Conservation (phyloP, 1,284 basidiomycete genomes). For the Cutaneotrichosporon cutaneum region DNA sequence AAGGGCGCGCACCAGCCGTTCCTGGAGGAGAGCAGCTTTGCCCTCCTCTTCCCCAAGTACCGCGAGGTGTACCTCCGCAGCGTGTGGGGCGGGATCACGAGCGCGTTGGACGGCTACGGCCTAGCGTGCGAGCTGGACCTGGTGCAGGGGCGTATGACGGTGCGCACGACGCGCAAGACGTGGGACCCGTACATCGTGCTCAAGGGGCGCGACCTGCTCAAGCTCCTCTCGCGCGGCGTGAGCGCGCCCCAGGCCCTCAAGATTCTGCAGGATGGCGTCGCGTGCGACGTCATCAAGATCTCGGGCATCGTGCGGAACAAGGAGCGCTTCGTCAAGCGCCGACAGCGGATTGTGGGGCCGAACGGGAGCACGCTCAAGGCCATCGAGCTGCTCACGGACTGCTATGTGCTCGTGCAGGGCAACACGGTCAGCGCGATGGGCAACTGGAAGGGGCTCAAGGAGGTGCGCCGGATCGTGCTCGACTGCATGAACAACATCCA, state of each 20-base stretch:
- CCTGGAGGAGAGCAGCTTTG: constrained; percentile 93
- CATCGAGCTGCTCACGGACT: constrained; percentile 93
- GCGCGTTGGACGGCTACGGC: constrained; percentile 77
- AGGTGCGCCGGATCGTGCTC: constrained; percentile 88
- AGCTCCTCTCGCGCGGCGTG: constrained; percentile 89
- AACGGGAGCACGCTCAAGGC: constrained; percentile 98
- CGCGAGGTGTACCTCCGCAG: constrained; percentile 94
- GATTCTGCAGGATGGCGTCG: constrained; percentile 83
- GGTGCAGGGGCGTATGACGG: constrained; percentile 95
- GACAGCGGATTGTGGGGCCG: constrained; percentile 95
- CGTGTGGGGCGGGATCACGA: constrained; percentile 91
- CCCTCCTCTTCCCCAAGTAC: constrained; percentile 98
- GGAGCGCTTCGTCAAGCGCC: constrained; percentile 92
- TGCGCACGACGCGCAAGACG: constrained; percentile 93
- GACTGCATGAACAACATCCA: constrained; percentile 99
- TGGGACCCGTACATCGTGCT: constrained; percentile 95
- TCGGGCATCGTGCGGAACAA: constrained; percentile 93
- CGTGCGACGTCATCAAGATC: constrained; percentile 98
- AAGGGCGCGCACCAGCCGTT: constrained; percentile 62
- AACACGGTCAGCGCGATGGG: constrained; percentile 99
- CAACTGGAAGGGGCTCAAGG: constrained; percentile 89
- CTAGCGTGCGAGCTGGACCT: constrained; percentile 90
- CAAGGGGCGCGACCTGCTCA: constrained; percentile 94
- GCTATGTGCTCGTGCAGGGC: constrained; percentile 97
- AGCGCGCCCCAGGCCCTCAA: constrained; percentile 76